A percentile compares a stretch with the other conserved stretches of the same genome.
These are phyloP conservation scores for Penicillium psychrofluorescens DNA, from an alignment of 495 filamentous ascomycete species.

Conservation along the genomic window DNA sequence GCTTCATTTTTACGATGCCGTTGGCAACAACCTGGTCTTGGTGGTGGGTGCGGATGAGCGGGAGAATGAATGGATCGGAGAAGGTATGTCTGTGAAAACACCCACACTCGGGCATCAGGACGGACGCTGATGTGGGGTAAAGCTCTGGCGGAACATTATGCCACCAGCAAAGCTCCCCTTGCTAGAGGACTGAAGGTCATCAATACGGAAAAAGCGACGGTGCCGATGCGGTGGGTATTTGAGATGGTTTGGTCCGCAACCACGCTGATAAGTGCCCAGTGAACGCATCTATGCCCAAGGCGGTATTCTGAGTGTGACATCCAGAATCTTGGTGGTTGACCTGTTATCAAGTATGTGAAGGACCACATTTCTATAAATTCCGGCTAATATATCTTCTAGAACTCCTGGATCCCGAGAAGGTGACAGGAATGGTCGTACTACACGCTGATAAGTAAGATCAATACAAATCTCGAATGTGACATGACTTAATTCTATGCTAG, in stretches of 20 bases:
- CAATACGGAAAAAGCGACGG: slow-evolving; percentile 88
- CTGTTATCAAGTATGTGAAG: slow-evolving; percentile 59
- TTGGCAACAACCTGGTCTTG: slow-evolving; percentile 85
- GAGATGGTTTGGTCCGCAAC: neutral
- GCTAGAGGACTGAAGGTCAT: slow-evolving; percentile 83
- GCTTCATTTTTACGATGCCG: slow-evolving; percentile 92
- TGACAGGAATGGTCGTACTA: slow-evolving; percentile 81
- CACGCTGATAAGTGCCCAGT: slow-evolving; percentile 31
- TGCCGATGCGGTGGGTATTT: slow-evolving; percentile 52
- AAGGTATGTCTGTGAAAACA: slow-evolving; percentile 39
- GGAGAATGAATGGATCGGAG: slow-evolving; percentile 91
- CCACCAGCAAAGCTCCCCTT: slow-evolving; percentile 66
- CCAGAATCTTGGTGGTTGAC: slow-evolving; percentile 89
- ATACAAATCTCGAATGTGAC: neutral
- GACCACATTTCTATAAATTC: neutral
- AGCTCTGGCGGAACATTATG: slow-evolving; percentile 89
- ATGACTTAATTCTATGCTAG: slow-evolving; percentile 18
- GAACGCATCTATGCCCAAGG: slow-evolving; percentile 86
- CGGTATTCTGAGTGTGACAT: slow-evolving; percentile 93
- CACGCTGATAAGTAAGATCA: slow-evolving; percentile 69
- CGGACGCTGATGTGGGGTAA: slow-evolving; percentile 7
- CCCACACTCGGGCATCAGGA: neutral
- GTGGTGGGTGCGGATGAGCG: slow-evolving; percentile 86
- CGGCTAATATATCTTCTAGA: slow-evolving; percentile 26
- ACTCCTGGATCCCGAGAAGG: slow-evolving; percentile 70